Conservation (phyloP, 202 grass and related monocot species). For the Alloteropsis angusta region DNA sequence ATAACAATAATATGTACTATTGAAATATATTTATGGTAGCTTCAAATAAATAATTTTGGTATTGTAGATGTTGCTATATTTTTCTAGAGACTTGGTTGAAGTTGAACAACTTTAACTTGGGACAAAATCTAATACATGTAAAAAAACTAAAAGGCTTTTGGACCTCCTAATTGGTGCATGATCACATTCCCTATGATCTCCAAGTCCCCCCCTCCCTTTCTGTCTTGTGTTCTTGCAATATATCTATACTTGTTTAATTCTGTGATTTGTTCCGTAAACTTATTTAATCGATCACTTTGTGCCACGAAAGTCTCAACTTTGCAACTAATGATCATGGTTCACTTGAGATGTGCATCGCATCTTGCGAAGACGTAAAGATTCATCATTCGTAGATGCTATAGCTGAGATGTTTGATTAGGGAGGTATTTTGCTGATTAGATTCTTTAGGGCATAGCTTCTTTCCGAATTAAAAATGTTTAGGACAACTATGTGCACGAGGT, state of each 20-base stretch:
- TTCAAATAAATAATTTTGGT: too few relatives aligned
- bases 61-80: too few relatives aligned
- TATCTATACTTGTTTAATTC: not conserved
- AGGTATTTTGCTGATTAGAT: not conserved
- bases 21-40: too few relatives aligned
- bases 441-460: not conserved
- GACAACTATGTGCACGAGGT: slow-evolving; percentile 20
- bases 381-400: not conserved
- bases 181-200: not conserved
- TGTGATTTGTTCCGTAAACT: not conserved
- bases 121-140: too few relatives aligned
- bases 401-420: not conserved
- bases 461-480: not conserved
- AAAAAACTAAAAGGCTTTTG: not conserved
- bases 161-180: not conserved
- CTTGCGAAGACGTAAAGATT: not conserved
- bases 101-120: too few relatives aligned
- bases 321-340: not conserved
- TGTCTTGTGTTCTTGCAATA: not conserved
- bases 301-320: not conserved
- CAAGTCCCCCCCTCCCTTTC: not conserved
- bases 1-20: too few relatives aligned
- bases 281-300: not conserved
- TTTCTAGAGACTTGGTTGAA: too few relatives aligned
- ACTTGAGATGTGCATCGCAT: not conserved